These are phyloP conservation scores for Hyaloperonospora arabidopsidis DNA, from an alignment of 352 stramenopile species.

Conservation along the genomic window DNA sequence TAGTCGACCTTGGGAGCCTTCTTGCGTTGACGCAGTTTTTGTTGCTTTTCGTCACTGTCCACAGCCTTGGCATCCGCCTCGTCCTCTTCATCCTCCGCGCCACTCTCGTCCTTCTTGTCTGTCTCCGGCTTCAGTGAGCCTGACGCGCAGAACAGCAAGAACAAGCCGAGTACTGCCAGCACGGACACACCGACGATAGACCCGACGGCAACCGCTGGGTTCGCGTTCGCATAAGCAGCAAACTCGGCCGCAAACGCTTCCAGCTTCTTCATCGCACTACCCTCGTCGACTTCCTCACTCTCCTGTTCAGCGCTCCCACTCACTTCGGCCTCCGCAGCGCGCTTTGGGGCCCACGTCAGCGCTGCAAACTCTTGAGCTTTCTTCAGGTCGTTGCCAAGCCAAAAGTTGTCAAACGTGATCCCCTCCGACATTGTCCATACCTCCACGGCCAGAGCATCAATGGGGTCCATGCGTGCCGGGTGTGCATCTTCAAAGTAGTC, in stretches of 20 bases:
- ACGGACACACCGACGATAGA: slow-evolving; percentile 35
- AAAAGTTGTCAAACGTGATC: slow-evolving; percentile 91
- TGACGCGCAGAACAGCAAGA: slow-evolving; percentile 58
- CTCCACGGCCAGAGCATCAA: slow-evolving; percentile 86
- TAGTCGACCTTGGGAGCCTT: slow-evolving; percentile 65
- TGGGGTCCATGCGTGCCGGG: slow-evolving; percentile 76
- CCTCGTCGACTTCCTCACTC: slow-evolving; percentile 39
- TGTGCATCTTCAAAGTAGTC: slow-evolving; percentile 82
- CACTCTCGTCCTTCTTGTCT: slow-evolving; percentile 31
- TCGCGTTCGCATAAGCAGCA: slow-evolving; percentile 44
- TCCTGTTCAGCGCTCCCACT: slow-evolving; percentile 44
- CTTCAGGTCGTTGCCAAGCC: slow-evolving; percentile 76
- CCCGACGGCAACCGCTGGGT: slow-evolving; percentile 47
- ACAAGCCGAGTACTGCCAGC: slow-evolving; percentile 36
- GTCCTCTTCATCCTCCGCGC: slow-evolving; percentile 27
- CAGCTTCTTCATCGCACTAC: slow-evolving; percentile 37
- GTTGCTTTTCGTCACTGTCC: slow-evolving; percentile 32
- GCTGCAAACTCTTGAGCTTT: slow-evolving; percentile 77
- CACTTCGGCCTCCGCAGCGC: slow-evolving; percentile 50
- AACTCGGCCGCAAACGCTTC: slow-evolving; percentile 37
- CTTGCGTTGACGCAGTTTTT: slow-evolving; percentile 72
- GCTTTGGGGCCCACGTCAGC: slow-evolving; percentile 69
- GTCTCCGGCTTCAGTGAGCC: slow-evolving; percentile 12
- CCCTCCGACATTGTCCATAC: slow-evolving; percentile 87
- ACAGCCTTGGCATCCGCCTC: slow-evolving; percentile 35